Evolutionary conservation across 495 filamentous ascomycete species (phyloP), one percentile per base, ranked within the genome.

Genomic region (Penicillium herquei): DNA sequence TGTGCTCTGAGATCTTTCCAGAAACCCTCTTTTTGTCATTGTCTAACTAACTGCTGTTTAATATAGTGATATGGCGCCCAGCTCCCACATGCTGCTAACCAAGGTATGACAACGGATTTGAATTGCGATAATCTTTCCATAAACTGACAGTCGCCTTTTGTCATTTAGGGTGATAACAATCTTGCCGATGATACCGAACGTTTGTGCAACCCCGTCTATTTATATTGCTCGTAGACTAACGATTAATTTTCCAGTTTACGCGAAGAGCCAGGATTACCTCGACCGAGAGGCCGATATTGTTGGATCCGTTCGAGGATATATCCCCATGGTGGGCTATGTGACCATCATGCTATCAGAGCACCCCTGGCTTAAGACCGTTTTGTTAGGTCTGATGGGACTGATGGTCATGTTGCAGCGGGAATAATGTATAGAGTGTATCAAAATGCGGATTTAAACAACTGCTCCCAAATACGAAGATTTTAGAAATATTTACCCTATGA

Each of bases 341-440:
- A 99, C 94, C 8, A 99, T 99, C 64, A 80, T 99, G 75, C 79
- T 99, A 50, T 92, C 88, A 54, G 94, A 99, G 70, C 88, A 99
- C 68, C 94, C 95, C 14, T 98, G 94, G 95, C 64, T 97, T 61
- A 99, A 99, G 83, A 92, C 88, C 12, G 92, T 87, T 1, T 86
- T 98, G 81, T 69, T 99, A 64, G 93, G 90, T 3, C 76, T 97
- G 6, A 99, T 99, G 94, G 94, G 94, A 0, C 67, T 97, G 63
- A 86, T 96, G 78, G 95, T 97, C 11, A 86, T 98, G 14, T 71
- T 98, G 64, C 95, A 99, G 70, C 76, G 94, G 64, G 94, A 98
- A 72, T 92, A 66, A 70, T 45, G 26, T 52, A 47, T 49, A 35
- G 5, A 42, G 14, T 16, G 39, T 47, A 57, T 48, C 51, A 53